Percentiles rank a stretch among this genome's conserved stretches.
Evolutionary conservation across 345 rosid species (phyloP).

Genomic region (Pseudoturritis turrita): DNA sequence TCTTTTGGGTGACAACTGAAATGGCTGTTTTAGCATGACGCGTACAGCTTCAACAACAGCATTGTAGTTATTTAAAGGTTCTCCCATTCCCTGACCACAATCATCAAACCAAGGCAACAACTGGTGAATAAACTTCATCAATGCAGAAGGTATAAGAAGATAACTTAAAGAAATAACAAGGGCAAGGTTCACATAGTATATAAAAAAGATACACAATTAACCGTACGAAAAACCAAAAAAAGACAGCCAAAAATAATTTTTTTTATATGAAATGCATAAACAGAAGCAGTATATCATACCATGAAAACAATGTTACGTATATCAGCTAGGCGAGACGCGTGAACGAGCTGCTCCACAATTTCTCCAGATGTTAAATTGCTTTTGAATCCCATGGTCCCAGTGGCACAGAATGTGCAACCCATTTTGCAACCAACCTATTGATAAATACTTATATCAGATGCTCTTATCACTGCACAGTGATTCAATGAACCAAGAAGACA

Average conservation of each 20-base stretch:
- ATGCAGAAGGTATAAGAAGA: neutral
- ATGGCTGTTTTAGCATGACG: constrained; percentile 68
- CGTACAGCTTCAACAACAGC: constrained; percentile 82
- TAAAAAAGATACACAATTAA: neutral
- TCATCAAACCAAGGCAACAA: constrained; percentile 12
- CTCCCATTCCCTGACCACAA: constrained; percentile 91
- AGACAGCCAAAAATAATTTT: neutral
- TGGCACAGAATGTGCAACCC: constrained; percentile 98
- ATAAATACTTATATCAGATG: neutral
- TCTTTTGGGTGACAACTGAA: constrained; percentile 77
- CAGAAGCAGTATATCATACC: constrained; percentile 62
- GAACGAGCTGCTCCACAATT: constrained; percentile 93
- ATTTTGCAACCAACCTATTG: constrained; percentile 96
- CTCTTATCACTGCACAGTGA: neutral
- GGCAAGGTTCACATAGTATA: neutral
- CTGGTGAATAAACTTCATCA: neutral
- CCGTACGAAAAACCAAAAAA: neutral
- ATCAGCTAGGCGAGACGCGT: constrained; percentile 64
- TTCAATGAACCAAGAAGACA: neutral
- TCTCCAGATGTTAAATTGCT: constrained; percentile 82
- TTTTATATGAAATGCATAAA: neutral
- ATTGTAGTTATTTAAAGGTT: constrained; percentile 86
- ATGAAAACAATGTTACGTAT: constrained; percentile 94
- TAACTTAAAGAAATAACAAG: neutral
- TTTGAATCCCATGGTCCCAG: constrained; percentile 96